Evolutionary conservation across 495 filamentous ascomycete species (phyloP), one percentile per base, ranked within the genome.

Genomic region (Daldinia vernicosa): DNA sequence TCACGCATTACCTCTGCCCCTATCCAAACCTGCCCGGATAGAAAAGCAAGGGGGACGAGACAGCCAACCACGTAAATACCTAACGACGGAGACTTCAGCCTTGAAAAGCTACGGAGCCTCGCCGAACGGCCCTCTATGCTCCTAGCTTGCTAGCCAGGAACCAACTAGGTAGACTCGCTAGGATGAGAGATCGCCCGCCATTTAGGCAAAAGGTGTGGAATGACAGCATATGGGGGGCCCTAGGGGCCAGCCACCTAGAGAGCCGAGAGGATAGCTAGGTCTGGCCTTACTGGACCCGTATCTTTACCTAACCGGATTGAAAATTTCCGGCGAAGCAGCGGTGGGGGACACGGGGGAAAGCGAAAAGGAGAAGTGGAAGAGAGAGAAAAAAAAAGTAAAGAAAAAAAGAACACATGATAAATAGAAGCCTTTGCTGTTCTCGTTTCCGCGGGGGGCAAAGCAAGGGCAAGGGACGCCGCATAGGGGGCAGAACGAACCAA

Each of bases 141-240:
- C 28, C 57, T 55, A 50, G 56, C 39, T n/a, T 45, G 58, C 65
- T 26, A 51, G 54, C 65, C 52, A 74, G 67, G 63, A 60, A 56
- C 35, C 54, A 63, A 60, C 67, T 67, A 70, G 71, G 69, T 58
- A 53, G 50, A 53, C 27, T 74, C 66, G 67, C 71, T 67, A 35
- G 62, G 63, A 55, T 67, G 67, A 55, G 40, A 70, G 54, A 67
- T 74, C 58, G 71, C 50, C 67, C 67, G 71, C 58, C 63, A 74
- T 74, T 74, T 74, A 74, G 71, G 71, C 71, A 74, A 74, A 74
- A 74, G 71, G 67, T 74, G 59, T 74, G 71, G 67, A 69, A 71
- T 74, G 71, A 70, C 71, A 70, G n/a, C 63, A 63, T 63, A 70
- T 66, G 66, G 61, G 66, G 61, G 50, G 19, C 37, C 45, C 54